Evolutionary conservation across 768 basidiomycete species (phyloP).

Genomic region (Boletus vermiculosoides): DNA sequence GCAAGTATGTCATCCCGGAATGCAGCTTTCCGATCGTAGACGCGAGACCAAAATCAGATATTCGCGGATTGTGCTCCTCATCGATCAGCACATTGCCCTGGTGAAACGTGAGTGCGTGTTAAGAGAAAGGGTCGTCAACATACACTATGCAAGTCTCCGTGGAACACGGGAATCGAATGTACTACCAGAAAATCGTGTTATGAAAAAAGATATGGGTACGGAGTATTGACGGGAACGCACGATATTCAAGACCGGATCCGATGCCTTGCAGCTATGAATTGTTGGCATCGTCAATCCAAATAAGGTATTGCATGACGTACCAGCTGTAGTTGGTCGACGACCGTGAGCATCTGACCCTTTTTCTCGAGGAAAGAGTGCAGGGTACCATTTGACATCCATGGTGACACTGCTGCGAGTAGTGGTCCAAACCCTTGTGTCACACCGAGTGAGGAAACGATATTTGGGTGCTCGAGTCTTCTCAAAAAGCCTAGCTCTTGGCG

Average conservation of each 20-base stretch:
- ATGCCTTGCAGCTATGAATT: not conserved
- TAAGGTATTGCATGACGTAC: not conserved
- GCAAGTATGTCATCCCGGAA: not conserved
- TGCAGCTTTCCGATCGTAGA: not conserved
- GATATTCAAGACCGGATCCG: not conserved
- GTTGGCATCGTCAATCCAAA: not conserved
- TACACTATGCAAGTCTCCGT: constrained; percentile 1
- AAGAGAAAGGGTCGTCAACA: not conserved
- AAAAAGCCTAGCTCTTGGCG: not conserved
- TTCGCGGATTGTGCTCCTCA: not conserved
- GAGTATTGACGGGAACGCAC: not conserved
- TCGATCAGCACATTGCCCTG: constrained; percentile 1
- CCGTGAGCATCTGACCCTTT: not conserved
- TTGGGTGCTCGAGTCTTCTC: constrained; percentile 5
- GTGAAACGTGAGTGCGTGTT: not conserved
- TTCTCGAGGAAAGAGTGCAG: not conserved
- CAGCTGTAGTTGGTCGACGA: not conserved
- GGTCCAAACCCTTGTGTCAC: not conserved
- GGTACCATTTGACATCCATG: constrained; percentile 1
- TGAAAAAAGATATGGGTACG: not conserved
- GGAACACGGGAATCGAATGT: not conserved
- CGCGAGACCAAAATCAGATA: not conserved
- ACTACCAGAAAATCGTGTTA: not conserved
- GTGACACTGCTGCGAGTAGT: not conserved
- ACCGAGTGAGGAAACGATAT: constrained; percentile 1